These are phyloP conservation scores for Moniliella sp. DNA, from an alignment of 1,284 basidiomycete species.

Conservation along the genomic window DNA sequence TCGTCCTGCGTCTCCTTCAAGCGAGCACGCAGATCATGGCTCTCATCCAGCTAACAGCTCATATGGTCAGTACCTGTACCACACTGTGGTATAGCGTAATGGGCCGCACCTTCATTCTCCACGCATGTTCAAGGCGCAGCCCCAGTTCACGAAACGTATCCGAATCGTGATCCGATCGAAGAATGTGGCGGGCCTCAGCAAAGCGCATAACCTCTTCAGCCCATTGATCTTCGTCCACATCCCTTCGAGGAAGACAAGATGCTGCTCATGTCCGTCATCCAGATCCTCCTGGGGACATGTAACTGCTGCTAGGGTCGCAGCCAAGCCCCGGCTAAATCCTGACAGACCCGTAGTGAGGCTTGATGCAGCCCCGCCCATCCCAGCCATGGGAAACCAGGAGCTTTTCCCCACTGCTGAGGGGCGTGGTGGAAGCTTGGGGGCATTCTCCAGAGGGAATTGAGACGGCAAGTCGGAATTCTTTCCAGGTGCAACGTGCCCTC, in stretches of 20 bases:
- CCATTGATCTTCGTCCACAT: conserved; percentile 7
- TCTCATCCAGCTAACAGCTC: conserved; percentile 5
- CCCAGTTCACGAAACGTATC: conserved; percentile 7
- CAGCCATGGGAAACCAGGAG: too few relatives aligned
- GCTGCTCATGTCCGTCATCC: too few relatives aligned
- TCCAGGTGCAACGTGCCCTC: too few relatives aligned
- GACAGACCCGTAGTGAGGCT: too few relatives aligned
- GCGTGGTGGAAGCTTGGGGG: too few relatives aligned
- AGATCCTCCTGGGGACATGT: too few relatives aligned
- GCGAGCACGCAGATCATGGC: conserved; percentile 3
- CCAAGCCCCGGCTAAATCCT: too few relatives aligned
- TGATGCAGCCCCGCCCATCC: too few relatives aligned
- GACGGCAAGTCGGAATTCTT: too few relatives aligned
- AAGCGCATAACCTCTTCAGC: conserved; percentile 7
- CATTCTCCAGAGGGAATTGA: too few relatives aligned
- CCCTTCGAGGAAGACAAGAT: conserved; percentile 5
- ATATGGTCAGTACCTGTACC: conserved; percentile 1
- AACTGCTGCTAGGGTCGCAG: too few relatives aligned
- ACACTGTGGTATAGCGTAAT: neutral
- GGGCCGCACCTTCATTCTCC: conserved; percentile 5
- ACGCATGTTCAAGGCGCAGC: conserved; percentile 7
- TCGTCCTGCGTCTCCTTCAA: conserved; percentile 5
- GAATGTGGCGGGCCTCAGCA: conserved; percentile 7
- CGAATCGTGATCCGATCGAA: conserved; percentile 5
- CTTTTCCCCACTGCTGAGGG: too few relatives aligned